Percentiles rank a stretch among this genome's conserved stretches.
These are phyloP conservation scores for Hypomyces perniciosus DNA, from an alignment of 2,329 filamentous ascomycete species.

Conservation along the genomic window DNA sequence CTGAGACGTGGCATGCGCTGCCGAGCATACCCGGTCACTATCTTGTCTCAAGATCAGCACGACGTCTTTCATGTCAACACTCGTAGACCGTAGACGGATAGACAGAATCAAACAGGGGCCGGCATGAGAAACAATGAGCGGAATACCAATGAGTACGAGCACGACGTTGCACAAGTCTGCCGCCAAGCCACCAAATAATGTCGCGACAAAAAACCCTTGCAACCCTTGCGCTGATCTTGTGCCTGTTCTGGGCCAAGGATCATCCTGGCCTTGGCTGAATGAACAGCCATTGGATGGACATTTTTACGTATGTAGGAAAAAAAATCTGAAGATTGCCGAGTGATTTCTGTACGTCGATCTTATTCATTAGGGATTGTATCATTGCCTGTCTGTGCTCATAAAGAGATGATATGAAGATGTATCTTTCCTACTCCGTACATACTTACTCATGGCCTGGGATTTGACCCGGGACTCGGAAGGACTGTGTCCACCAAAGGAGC, in stretches of 20 bases:
- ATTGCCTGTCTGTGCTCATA: no score
- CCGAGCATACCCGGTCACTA: background rate
- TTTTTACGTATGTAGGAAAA: background rate
- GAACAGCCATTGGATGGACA: background rate
- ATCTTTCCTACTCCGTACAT: no score
- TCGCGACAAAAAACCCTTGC: background rate
- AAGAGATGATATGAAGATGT: no score
- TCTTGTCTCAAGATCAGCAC: background rate
- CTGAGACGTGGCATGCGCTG: background rate
- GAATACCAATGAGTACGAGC: background rate
- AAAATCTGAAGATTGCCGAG: background rate
- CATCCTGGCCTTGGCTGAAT: background rate
- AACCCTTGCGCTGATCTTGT: background rate
- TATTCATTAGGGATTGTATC: background rate
- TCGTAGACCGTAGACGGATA: background rate
- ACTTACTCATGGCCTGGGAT: background rate
- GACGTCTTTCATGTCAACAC: background rate
- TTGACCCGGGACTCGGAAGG: background rate
- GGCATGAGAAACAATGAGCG: background rate
- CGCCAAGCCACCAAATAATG: background rate
- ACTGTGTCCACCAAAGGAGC: background rate
- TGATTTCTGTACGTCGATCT: background rate
- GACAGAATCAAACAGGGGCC: background rate
- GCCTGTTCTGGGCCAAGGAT: background rate
- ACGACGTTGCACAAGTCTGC: background rate